A percentile compares a stretch with the other conserved stretches of the same genome.
These are phyloP conservation scores for Arctium minus DNA, from an alignment of 129 eudicot genomes.

Conservation along the genomic window DNA sequence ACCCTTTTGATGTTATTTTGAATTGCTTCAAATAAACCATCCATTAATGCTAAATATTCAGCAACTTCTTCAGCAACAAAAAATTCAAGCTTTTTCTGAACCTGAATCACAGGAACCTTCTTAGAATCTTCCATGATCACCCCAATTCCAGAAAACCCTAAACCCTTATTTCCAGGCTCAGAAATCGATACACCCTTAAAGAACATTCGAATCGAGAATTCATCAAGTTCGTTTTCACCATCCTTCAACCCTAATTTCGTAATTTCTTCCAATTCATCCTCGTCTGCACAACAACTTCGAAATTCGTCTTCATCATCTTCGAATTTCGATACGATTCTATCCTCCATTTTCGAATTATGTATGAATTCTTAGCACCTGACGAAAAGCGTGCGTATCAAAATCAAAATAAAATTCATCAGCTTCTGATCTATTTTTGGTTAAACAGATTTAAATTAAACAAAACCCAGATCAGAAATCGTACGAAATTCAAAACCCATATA, in stretches of 20 bases:
- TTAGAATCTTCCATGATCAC: slow-evolving; percentile 61
- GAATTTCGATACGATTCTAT: slow-evolving; percentile 6
- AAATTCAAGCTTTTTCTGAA: slow-evolving; percentile 89
- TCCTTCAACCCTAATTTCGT: slow-evolving; percentile 21
- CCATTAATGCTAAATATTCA: slow-evolving; percentile 78
- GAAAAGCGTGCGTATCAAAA: background rate
- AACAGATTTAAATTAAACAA: background rate
- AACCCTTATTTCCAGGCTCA: slow-evolving; percentile 37
- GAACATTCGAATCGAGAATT: slow-evolving; percentile 51
- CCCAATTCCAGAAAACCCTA: slow-evolving; percentile 81
- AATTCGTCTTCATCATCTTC: slow-evolving; percentile 90
- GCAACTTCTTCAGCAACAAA: slow-evolving; percentile 70
- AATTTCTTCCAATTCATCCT: slow-evolving; percentile 54
- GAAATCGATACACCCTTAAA: slow-evolving; percentile 77
- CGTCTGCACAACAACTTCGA: slow-evolving; percentile 82
- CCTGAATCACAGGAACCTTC: slow-evolving; percentile 37
- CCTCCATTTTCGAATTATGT: slow-evolving; percentile 30
- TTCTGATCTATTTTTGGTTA: background rate
- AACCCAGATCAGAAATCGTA: slow-evolving; percentile 11
- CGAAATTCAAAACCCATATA: background rate
- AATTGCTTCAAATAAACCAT: slow-evolving; percentile 65
- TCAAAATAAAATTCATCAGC: slow-evolving; percentile 9
- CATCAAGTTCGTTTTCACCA: slow-evolving; percentile 35
- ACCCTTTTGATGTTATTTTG: slow-evolving; percentile 40
- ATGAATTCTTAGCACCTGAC: background rate